Conservation (phyloP, 2,329 filamentous ascomycete species). For the Alternaria tenuissima region DNA sequence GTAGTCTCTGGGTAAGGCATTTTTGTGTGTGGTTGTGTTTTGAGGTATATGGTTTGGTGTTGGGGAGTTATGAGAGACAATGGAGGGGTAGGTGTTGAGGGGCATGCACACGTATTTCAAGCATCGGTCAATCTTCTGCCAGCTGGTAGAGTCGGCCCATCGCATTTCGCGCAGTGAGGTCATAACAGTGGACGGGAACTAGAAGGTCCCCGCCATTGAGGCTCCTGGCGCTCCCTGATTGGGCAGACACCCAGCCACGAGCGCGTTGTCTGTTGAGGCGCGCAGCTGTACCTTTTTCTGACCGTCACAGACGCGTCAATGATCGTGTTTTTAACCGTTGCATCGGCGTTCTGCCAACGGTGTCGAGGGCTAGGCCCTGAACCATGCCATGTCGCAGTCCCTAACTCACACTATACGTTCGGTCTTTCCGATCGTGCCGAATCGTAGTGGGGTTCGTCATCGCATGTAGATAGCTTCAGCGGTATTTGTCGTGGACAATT, state of each 20-base stretch:
- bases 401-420: slow-evolving; percentile 4
- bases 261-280: slow-evolving; percentile 8
- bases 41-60: slow-evolving; percentile 11
- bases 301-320: slow-evolving; percentile 20
- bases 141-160: slow-evolving; percentile 34
- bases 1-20: slow-evolving; percentile 63
- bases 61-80: slow-evolving; percentile 9
- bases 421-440: slow-evolving; percentile 8
- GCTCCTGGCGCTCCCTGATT: slow-evolving; percentile 5
- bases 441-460: background rate
- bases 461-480: background rate
- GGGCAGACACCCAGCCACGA: slow-evolving; percentile 1
- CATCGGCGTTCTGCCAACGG: slow-evolving; percentile 11
- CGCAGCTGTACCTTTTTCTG: slow-evolving; percentile 13
- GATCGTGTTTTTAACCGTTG: slow-evolving; percentile 12
- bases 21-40: slow-evolving; percentile 23
- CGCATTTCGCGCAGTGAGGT: slow-evolving; percentile 45
- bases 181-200: slow-evolving; percentile 33
- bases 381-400: background rate
- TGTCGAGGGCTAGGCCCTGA: background rate
- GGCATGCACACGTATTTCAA: slow-evolving; percentile 40
- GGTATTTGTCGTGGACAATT: background rate
- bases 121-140: slow-evolving; percentile 19
- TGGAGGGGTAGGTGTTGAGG: slow-evolving; percentile 33
- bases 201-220: slow-evolving; percentile 14